These are phyloP conservation scores for Jimgerdemannia flammicorona DNA, from an alignment of 192 early-diverging fungal genomes.

Conservation along the genomic window DNA sequence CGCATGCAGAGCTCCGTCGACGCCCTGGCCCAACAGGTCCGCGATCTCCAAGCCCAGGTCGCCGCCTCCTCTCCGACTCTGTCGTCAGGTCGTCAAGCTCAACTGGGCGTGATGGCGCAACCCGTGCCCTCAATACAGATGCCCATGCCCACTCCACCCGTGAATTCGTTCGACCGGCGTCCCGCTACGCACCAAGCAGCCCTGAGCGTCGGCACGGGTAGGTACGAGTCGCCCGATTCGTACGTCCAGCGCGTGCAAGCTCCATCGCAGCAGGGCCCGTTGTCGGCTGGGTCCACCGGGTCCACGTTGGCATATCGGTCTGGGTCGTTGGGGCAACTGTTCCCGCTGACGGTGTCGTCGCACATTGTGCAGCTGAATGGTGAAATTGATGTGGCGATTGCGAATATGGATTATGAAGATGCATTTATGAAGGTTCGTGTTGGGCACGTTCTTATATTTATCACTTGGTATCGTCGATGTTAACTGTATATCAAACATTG, in stretches of 20 bases:
- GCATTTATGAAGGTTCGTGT: conserved; percentile 24
- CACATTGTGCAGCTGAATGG: conserved; percentile 25
- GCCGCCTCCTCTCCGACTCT: conserved; percentile 13
- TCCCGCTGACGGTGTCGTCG: conserved; percentile 26
- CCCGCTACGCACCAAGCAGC: background rate
- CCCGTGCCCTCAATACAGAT: conserved; percentile 5
- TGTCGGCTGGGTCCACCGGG: background rate
- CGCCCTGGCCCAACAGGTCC: conserved; percentile 3
- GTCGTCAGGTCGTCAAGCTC: conserved; percentile 2
- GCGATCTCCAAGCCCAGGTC: conserved; percentile 15
- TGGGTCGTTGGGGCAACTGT: conserved; percentile 1
- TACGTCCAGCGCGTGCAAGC: background rate
- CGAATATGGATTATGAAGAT: conserved; percentile 9
- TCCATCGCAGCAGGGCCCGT: background rate
- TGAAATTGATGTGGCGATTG: conserved; percentile 5
- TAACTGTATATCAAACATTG: background rate
- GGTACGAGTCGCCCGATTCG: background rate
- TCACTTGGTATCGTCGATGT: background rate
- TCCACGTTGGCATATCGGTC: background rate
- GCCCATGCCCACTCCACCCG: background rate
- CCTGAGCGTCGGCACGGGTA: background rate
- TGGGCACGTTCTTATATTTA: background rate
- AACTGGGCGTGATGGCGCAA: conserved; percentile 4
- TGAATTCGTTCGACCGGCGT: background rate
- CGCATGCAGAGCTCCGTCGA: conserved; percentile 28